These are phyloP conservation scores for Darksidea phi DNA, from an alignment of 495 filamentous ascomycete genomes.

Conservation along the genomic window DNA sequence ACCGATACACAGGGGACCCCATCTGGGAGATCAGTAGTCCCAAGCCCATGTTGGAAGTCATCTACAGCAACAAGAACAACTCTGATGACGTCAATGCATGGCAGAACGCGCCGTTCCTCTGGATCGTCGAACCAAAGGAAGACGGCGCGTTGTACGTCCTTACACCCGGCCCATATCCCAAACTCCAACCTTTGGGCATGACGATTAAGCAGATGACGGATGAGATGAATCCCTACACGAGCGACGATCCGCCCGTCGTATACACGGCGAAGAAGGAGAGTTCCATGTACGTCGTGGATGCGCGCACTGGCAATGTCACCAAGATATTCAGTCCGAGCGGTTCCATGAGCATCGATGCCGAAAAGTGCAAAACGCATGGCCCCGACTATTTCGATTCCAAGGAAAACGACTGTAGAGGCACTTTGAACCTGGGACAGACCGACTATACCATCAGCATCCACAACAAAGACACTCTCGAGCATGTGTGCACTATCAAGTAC, in stretches of 20 bases:
- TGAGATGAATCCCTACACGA: conserved; percentile 64
- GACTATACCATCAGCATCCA: conserved; percentile 88
- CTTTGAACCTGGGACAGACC: conserved; percentile 74
- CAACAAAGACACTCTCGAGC: conserved; percentile 68
- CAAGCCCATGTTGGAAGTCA: conserved; percentile 85
- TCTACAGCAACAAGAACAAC: conserved; percentile 71
- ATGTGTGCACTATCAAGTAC: conserved; percentile 86
- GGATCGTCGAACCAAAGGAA: conserved; percentile 91
- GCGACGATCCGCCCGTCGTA: conserved; percentile 66
- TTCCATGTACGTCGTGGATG: conserved; percentile 78
- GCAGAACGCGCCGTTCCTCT: conserved; percentile 76
- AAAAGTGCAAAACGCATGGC: conserved; percentile 55
- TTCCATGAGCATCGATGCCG: conserved; percentile 52
- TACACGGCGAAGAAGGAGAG: conserved; percentile 83
- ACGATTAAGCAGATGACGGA: conserved; percentile 79
- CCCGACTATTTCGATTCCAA: conserved; percentile 60
- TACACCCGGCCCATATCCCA: conserved; percentile 60
- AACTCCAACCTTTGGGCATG: conserved; percentile 61
- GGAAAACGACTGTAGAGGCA: conserved; percentile 71
- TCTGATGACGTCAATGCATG: conserved; percentile 56
- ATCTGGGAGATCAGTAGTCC: conserved; percentile 82
- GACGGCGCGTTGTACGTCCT: conserved; percentile 90
- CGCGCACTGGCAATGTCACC: conserved; percentile 71
- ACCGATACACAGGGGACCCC: conserved; percentile 77
- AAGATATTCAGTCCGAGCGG: conserved; percentile 63